A percentile compares a stretch with the other conserved stretches of the same genome.
phyloP scores from a whole-genome alignment of 2,329 filamentous ascomycete genomes.

The Xylariaceae sp. region DNA sequence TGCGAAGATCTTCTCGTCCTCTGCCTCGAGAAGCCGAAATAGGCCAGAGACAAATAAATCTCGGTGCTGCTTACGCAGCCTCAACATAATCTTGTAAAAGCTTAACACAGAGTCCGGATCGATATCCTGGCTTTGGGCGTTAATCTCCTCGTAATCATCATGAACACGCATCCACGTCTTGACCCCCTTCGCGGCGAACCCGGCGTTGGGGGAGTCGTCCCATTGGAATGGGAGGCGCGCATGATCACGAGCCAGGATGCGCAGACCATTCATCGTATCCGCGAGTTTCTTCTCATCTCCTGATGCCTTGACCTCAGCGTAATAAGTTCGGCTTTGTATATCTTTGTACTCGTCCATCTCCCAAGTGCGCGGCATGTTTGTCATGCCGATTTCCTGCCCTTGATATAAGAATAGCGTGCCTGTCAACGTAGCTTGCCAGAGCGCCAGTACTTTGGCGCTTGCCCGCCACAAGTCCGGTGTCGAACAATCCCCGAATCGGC shows the following conservation, averaged over 20 bases:
- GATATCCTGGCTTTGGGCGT: constrained; percentile 65
- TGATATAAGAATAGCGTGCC: constrained; percentile 72
- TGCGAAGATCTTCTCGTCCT: no score
- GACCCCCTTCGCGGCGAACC: constrained; percentile 60
- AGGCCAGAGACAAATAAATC: no score
- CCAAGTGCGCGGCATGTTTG: constrained; percentile 64
- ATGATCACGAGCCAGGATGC: constrained; percentile 68
- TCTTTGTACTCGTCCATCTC: constrained; percentile 66
- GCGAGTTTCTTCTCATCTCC: constrained; percentile 48
- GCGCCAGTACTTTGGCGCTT: constrained; percentile 64
- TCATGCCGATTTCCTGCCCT: constrained; percentile 69
- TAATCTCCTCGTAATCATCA: constrained; percentile 59
- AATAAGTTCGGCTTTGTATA: constrained; percentile 56
- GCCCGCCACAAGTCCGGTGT: constrained; percentile 52
- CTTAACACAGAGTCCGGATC: no score
- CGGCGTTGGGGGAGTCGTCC: constrained; percentile 60
- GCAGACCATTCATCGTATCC: constrained; percentile 57
- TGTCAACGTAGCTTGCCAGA: constrained; percentile 57
- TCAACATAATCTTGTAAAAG: no score
- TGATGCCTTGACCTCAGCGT: constrained; percentile 43
- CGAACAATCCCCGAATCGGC: constrained; percentile 59
- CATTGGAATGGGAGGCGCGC: constrained; percentile 73
- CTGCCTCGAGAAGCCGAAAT: no score
- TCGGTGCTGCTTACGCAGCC: no score
- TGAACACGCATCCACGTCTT: constrained; percentile 65